phyloP scores from a whole-genome alignment of 2,329 filamentous ascomycete species.

The Diplodia mutila region DNA sequence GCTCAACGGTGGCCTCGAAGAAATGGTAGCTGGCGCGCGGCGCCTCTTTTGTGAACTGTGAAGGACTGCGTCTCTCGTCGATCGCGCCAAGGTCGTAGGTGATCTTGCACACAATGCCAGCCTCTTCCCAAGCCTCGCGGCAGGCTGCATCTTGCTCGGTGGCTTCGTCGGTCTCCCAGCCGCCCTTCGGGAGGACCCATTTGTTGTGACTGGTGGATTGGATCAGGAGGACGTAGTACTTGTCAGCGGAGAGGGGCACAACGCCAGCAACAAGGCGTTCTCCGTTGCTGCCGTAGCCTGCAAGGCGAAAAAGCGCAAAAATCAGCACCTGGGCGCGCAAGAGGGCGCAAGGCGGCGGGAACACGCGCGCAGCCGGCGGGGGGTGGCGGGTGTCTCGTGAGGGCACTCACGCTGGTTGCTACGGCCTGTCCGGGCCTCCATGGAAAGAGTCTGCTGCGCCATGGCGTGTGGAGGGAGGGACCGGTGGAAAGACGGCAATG shows the following conservation, averaged over 20 bases:
- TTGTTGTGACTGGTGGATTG: constrained; percentile 88
- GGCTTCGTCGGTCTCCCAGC: constrained; percentile 94
- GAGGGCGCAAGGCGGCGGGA: constrained; percentile 21
- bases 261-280: constrained; percentile 95
- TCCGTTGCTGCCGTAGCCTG: constrained; percentile 90
- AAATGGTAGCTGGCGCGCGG: constrained; percentile 81
- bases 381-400: constrained; percentile 31
- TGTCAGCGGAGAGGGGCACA: constrained; percentile 85
- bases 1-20: constrained; percentile 84
- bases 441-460: constrained; percentile 52
- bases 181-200: constrained; percentile 97
- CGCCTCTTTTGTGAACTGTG: constrained; percentile 58
- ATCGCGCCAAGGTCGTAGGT: constrained; percentile 86
- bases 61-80: constrained; percentile 70
- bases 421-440: constrained; percentile 73
- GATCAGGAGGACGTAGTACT: constrained; percentile 86
- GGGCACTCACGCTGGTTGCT: constrained; percentile 76
- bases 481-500: constrained; percentile 1
- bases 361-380: constrained; percentile 26
- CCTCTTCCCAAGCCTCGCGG: constrained; percentile 97
- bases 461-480: constrained; percentile 36
- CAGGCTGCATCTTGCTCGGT: constrained; percentile 80
- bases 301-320: constrained; percentile 27
- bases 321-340: constrained; percentile 27
- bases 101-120: constrained; percentile 84